A percentile compares a stretch with the other conserved stretches of the same genome.
These are phyloP conservation scores for Cornus controversa DNA, from an alignment of 148 eudicot genomes.

Conservation along the genomic window DNA sequence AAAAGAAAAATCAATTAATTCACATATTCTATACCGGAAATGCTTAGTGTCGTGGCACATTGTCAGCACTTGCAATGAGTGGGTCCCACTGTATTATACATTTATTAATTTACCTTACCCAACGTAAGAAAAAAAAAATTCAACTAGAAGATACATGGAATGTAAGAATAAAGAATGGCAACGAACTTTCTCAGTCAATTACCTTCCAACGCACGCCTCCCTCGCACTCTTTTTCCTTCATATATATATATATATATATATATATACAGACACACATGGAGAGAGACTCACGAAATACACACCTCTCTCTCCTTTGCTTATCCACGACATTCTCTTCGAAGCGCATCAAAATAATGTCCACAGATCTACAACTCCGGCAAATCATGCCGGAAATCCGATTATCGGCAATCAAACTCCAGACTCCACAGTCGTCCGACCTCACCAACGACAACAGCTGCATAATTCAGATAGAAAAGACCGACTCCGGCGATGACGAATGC, in stretches of 20 bases:
- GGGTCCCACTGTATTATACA: no score
- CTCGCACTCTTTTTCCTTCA: neutral
- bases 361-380: constrained; percentile 15
- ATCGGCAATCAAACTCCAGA: neutral
- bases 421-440: neutral
- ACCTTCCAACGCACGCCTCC: constrained; percentile 22
- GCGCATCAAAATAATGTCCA: neutral
- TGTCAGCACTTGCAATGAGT: no score
- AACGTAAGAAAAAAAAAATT: no score
- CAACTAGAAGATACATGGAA: no score
- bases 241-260: neutral
- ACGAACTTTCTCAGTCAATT: constrained; percentile 10
- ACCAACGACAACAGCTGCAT: neutral
- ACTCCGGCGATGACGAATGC: constrained; percentile 13
- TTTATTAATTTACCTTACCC: no score
- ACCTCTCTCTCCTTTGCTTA: neutral
- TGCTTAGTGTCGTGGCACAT: no score
- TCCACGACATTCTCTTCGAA: neutral
- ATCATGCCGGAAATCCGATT: constrained; percentile 5
- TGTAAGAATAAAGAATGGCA: neutral
- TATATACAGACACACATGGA: neutral
- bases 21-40: no score
- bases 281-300: neutral
- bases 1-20: no score
- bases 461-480: neutral